Percentiles rank a stretch among this genome's conserved stretches.
Conservation (phyloP, 164 flowering plant genomes). For the Nelumbo lutea region DNA sequence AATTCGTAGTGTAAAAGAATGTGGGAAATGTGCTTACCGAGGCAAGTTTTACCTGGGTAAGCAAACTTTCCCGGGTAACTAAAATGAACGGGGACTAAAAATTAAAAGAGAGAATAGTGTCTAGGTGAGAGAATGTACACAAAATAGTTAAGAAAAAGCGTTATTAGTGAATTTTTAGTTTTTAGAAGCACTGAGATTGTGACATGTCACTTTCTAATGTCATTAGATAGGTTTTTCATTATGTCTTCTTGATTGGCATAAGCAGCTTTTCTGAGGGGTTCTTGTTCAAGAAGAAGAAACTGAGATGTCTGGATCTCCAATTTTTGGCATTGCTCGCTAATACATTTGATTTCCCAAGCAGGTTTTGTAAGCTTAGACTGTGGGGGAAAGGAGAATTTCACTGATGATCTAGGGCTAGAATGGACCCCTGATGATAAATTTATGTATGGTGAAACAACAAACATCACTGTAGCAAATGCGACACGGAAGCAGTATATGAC, state of each 20-base stretch:
- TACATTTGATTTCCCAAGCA: conserved; percentile 31
- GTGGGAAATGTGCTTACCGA: too few species aligned
- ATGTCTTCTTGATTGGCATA: background rate
- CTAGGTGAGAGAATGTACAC: too few species aligned
- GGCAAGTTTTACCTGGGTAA: too few species aligned
- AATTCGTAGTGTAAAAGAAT: too few species aligned
- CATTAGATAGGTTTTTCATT: too few species aligned
- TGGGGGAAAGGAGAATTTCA: conserved; percentile 65
- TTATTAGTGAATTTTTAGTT: too few species aligned
- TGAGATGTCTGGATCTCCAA: background rate
- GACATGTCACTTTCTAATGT: too few species aligned
- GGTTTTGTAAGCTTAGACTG: conserved; percentile 94
- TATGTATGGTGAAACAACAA: conserved; percentile 47
- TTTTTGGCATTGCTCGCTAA: background rate
- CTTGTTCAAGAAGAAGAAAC: background rate
- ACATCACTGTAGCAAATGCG: conserved; percentile 61
- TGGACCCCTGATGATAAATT: conserved; percentile 70
- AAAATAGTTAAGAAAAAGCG: too few species aligned
- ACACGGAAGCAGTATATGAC: conserved; percentile 68
- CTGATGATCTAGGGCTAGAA: conserved; percentile 74
- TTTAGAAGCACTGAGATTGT: too few species aligned
- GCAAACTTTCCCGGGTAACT: too few species aligned
- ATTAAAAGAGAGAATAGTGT: too few species aligned
- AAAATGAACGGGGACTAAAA: too few species aligned
- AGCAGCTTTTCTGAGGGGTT: background rate